Base-by-base conservation (phyloP, 1,284 basidiomycete species). In the Cryptococcus jaspeensis region DNA sequence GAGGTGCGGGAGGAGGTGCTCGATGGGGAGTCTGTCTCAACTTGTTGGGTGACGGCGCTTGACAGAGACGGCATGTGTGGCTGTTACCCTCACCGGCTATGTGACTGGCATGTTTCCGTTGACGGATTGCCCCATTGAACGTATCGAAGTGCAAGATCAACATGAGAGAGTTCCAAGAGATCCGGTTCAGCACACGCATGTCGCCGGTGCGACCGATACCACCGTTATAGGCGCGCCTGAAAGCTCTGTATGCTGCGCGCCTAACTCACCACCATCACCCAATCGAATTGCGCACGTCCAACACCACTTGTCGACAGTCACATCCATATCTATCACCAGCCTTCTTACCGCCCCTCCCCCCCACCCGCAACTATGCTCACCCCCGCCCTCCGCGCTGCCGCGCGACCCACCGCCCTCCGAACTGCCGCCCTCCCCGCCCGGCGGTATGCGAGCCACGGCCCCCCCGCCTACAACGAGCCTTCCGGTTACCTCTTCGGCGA, bases 401-500 rank as follows among this genome's bases (percentile, higher is more conserved):
- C 49, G n/a, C 47, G 59, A 32, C 55, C 55, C 15, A 39, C 53
- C 25, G 41, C 59, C 41, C 51, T 23, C 36, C 50, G 38, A 39
- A 11, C 36, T 36, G 25, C 22, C 25, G 23, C 49, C 15, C 18
- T 37, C 15, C 49, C 47, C 20, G 44, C 50, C 12, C 58, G 53
- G 49, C 51, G 65, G 37, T 59, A 58, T 42, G 85, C 86, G 32
- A 89, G 87, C n/a, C 86, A 88, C 70, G 89, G 85, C 53, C 87
- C 88, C 8, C 87, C 88, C 8, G 85, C 87, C 54, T 93, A 86
- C 78, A 92, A 95, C 74, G 88, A 92, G 66, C 92, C 92, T 43
- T 85, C 87, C 7, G 92, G 92, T 22, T 87, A 85, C 75, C 75
- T 96, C 60, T 94, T 94, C 68, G 87, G 87, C 63, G 92, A 95